Percentiles rank a stretch among this genome's conserved stretches.
Conservation (phyloP, 2,329 filamentous ascomycete species). For the Calonectria ilicicola region DNA sequence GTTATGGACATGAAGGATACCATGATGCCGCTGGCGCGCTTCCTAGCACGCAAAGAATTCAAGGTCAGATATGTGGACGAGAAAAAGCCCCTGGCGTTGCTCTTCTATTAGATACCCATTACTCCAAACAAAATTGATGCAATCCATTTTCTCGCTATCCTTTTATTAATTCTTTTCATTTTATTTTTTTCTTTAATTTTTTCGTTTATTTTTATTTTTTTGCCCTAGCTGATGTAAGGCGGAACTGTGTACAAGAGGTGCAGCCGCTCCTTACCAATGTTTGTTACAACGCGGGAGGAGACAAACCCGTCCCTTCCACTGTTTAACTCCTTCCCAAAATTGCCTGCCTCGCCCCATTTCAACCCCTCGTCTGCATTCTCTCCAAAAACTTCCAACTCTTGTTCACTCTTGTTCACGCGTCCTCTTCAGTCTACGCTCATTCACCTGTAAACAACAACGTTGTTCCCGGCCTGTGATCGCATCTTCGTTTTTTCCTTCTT, state of each 20-base stretch:
- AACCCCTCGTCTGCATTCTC: not conserved
- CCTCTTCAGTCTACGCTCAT: not conserved
- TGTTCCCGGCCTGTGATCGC: not conserved
- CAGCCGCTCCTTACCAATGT: not conserved
- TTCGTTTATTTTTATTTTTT: not conserved
- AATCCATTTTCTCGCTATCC: not conserved
- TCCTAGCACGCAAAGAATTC: slow-evolving; percentile 79
- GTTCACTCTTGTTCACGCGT: not conserved
- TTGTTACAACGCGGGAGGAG: not conserved
- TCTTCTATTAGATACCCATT: slow-evolving; percentile 69
- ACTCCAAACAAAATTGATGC: not conserved
- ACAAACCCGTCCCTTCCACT: not conserved
- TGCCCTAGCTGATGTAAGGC: not conserved
- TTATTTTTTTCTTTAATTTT: too few relatives aligned
- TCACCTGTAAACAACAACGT: not conserved
- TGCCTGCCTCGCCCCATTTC: not conserved
- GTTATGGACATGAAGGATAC: slow-evolving; percentile 97
- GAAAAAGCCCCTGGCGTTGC: slow-evolving; percentile 68
- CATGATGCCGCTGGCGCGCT: slow-evolving; percentile 80
- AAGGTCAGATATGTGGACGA: slow-evolving; percentile 75
- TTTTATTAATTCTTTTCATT: too few relatives aligned
- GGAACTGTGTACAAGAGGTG: too few relatives aligned
- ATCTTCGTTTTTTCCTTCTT: slow-evolving; percentile 23
- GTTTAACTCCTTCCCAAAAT: not conserved
- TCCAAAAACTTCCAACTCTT: not conserved